Evolutionary conservation across 2,329 filamentous ascomycete species (phyloP).

Genomic region (Leptographium flavum): DNA sequence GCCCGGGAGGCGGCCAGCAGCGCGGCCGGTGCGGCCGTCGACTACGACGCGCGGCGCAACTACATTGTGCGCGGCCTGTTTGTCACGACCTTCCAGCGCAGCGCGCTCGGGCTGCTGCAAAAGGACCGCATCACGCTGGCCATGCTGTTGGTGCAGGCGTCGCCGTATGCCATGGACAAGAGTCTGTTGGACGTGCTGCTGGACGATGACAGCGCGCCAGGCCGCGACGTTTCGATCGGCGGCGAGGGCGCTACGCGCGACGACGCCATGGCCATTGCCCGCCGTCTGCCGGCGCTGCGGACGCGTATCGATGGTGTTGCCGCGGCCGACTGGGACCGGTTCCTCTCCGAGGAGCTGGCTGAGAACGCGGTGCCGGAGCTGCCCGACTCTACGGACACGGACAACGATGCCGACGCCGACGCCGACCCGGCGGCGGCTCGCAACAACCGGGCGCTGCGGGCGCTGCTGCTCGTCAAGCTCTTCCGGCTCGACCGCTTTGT

Average conservation of each 20-base stretch:
- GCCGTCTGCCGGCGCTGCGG: constrained; percentile 59
- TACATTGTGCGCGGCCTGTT: constrained; percentile 88
- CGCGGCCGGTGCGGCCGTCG: constrained; percentile 41
- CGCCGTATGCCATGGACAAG: constrained; percentile 94
- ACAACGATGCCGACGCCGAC: not conserved
- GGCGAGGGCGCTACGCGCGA: constrained; percentile 31
- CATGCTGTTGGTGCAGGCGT: constrained; percentile 86
- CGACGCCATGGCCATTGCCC: constrained; percentile 53
- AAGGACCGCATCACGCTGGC: constrained; percentile 90
- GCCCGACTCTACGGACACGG: constrained; percentile 21
- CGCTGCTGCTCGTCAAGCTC: constrained; percentile 82
- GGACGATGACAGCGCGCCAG: constrained; percentile 54
- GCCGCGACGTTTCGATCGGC: constrained; percentile 53
- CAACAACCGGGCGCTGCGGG: constrained; percentile 66
- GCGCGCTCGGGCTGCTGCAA: constrained; percentile 82
- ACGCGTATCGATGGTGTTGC: constrained; percentile 50
- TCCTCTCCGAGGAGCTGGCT: constrained; percentile 73
- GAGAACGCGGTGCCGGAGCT: constrained; percentile 73
- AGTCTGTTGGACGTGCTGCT: constrained; percentile 73
- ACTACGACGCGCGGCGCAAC: constrained; percentile 69
- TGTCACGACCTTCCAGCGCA: constrained; percentile 80
- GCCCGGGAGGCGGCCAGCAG: constrained; percentile 42
- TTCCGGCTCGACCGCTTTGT: constrained; percentile 94
- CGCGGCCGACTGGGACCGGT: constrained; percentile 58
- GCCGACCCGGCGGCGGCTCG: not conserved